Percentiles rank a stretch among this genome's conserved stretches.
Evolutionary conservation across 805 yeast species (phyloP).

Genomic region (Nakazawaea laoshanensis): DNA sequence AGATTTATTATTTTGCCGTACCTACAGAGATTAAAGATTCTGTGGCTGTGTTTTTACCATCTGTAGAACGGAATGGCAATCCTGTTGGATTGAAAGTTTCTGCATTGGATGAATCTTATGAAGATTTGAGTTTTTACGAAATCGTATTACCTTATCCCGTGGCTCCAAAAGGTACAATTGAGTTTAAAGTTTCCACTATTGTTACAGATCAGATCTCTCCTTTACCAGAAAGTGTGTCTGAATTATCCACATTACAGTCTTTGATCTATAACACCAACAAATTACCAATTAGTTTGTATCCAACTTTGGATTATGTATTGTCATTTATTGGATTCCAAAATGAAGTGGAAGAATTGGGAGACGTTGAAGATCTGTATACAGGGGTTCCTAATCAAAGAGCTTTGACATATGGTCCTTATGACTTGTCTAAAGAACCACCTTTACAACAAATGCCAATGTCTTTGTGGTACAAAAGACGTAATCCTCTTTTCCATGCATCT

Average conservation of each 20-base stretch:
- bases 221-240: conserved; percentile 48
- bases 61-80: conserved; percentile 12
- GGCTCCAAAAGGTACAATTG: conserved; percentile 47
- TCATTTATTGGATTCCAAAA: conserved; percentile 42
- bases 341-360: conserved; percentile 21
- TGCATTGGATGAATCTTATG: conserved; percentile 11
- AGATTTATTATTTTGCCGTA: conserved; percentile 49
- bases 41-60: conserved; percentile 18
- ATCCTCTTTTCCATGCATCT: conserved; percentile 55
- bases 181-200: conserved; percentile 41
- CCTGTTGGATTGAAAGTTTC: conserved; percentile 14
- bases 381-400: conserved; percentile 24
- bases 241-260: conserved; percentile 52
- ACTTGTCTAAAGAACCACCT: conserved; percentile 27
- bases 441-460: conserved; percentile 39
- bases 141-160: conserved; percentile 56
- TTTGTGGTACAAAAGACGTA: conserved; percentile 53
- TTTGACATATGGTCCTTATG: conserved; percentile 50
- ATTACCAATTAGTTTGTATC: conserved; percentile 54
- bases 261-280: conserved; percentile 46
- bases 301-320: conserved; percentile 38
- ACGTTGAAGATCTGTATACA: conserved; percentile 3
- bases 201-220: conserved; percentile 44
- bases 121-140: conserved; percentile 30
- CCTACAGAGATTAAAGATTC: conserved; percentile 32